Conservation (phyloP, 1,284 basidiomycete genomes). For the Ganoderma leucocontextum region DNA sequence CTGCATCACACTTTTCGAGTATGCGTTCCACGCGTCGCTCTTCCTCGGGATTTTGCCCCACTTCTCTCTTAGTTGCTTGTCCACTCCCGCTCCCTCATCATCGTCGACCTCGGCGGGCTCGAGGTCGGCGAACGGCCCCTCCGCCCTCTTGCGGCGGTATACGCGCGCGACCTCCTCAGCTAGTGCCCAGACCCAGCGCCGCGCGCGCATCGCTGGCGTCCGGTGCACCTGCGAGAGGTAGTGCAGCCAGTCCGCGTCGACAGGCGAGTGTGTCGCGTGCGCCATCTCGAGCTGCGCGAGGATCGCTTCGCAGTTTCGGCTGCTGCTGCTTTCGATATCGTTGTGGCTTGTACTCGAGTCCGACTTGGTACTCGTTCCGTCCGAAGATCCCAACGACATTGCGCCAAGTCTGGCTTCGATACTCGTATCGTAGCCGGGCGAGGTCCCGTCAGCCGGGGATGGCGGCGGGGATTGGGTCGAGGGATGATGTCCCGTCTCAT, state of each 20-base stretch:
- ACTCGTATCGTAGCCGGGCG: not conserved
- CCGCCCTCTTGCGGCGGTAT: slow-evolving; percentile 16
- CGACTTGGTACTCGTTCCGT: not conserved
- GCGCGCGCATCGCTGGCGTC: slow-evolving; percentile 38
- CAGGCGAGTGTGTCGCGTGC: slow-evolving; percentile 30
- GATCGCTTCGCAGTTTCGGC: not conserved
- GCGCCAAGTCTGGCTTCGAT: not conserved
- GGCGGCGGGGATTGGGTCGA: not conserved
- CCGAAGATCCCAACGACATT: not conserved
- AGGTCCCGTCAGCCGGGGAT: not conserved
- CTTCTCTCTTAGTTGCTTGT: not conserved
- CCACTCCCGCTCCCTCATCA: not conserved
- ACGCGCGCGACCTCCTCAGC: slow-evolving; percentile 20
- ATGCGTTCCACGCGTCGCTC: slow-evolving; percentile 12
- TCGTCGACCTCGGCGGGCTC: not conserved
- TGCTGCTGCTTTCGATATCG: not conserved
- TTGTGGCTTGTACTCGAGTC: not conserved
- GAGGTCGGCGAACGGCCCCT: slow-evolving; percentile 20
- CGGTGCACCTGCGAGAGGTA: slow-evolving; percentile 39
- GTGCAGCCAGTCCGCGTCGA: slow-evolving; percentile 38
- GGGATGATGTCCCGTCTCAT: not conserved
- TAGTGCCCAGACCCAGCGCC: slow-evolving; percentile 38
- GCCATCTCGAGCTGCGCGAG: slow-evolving; percentile 27
- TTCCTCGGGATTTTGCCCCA: slow-evolving; percentile 8
- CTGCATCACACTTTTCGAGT: slow-evolving; percentile 10